phyloP scores from a whole-genome alignment of 2,329 filamentous ascomycete species.

The Colletotrichum eremochloae region DNA sequence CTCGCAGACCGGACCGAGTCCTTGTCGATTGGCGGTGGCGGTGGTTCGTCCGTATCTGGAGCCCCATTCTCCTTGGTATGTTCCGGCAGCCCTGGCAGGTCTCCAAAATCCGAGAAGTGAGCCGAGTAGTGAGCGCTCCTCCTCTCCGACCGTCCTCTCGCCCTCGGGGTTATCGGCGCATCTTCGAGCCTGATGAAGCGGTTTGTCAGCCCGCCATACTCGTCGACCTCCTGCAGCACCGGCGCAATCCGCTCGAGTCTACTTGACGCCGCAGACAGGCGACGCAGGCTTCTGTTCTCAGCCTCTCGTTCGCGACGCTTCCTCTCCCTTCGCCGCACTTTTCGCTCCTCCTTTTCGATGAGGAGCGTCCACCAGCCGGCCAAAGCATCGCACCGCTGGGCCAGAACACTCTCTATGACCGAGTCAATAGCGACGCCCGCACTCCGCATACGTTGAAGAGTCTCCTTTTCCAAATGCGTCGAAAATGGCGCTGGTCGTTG shows the following conservation, averaged over 20 bases:
- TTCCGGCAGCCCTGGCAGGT: constrained; percentile 84
- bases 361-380: constrained; percentile 97
- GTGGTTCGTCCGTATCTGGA: constrained; percentile 62
- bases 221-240: constrained; percentile 81
- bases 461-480: constrained; percentile 89
- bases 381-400: constrained; percentile 89
- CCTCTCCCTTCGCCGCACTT: constrained; percentile 81
- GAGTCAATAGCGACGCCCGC: constrained; percentile 95
- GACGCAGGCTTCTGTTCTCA: constrained; percentile 82
- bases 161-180: constrained; percentile 66
- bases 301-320: constrained; percentile 88
- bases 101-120: constrained; percentile 73
- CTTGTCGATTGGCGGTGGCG: constrained; percentile 82
- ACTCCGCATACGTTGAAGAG: constrained; percentile 90
- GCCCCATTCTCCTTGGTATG: constrained; percentile 59
- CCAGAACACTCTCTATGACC: constrained; percentile 92
- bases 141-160: constrained; percentile 82
- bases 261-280: constrained; percentile 90
- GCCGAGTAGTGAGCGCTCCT: constrained; percentile 75
- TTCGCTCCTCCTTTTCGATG: constrained; percentile 93
- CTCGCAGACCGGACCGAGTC: constrained; percentile 81
- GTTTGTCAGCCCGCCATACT: constrained; percentile 73
- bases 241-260: constrained; percentile 85
- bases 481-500: constrained; percentile 86
- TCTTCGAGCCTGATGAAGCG: constrained; percentile 60